phyloP scores from a whole-genome alignment of 495 filamentous ascomycete genomes.

The Penicillium coffeae region DNA sequence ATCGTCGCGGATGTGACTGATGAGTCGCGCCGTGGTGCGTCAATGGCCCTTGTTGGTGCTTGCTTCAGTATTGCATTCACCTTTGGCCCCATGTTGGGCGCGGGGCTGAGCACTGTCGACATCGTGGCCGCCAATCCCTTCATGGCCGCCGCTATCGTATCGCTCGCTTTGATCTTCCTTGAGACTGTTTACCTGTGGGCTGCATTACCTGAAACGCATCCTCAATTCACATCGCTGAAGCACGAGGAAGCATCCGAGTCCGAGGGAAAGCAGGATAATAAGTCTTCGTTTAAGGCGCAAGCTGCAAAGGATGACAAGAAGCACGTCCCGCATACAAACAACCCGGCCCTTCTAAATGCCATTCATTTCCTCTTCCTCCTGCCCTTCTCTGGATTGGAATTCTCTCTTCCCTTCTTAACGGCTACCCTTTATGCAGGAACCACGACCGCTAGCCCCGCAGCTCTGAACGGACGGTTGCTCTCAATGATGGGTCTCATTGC shows the following conservation, averaged over 20 bases:
- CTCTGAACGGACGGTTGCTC: constrained; percentile 79
- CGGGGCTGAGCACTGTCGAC: constrained; percentile 69
- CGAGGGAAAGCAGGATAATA: background rate
- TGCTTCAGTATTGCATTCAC: constrained; percentile 98
- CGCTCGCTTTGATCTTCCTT: constrained; percentile 70
- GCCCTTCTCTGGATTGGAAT: constrained; percentile 97
- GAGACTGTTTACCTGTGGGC: constrained; percentile 90
- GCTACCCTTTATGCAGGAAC: constrained; percentile 77
- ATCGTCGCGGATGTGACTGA: constrained; percentile 97
- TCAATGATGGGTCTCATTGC: constrained; percentile 93
- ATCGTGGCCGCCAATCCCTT: constrained; percentile 87
- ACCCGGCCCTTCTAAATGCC: constrained; percentile 74
- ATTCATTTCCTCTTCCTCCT: constrained; percentile 90
- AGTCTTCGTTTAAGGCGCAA: background rate
- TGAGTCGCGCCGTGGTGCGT: constrained; percentile 71
- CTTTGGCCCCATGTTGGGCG: constrained; percentile 87
- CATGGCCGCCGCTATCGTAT: constrained; percentile 82
- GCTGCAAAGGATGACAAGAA: background rate
- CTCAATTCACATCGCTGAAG: constrained; percentile 36
- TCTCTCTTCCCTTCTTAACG: constrained; percentile 90
- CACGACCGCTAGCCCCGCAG: constrained; percentile 49
- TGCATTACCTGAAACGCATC: constrained; percentile 84
- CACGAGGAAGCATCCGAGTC: constrained; percentile 15
- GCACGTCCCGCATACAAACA: constrained; percentile 59
- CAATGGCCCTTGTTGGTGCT: constrained; percentile 92